Percentiles rank a stretch among this genome's conserved stretches.
phyloP scores from a whole-genome alignment of 2,329 filamentous ascomycete species.

The Bimuria novae-zelandiae region DNA sequence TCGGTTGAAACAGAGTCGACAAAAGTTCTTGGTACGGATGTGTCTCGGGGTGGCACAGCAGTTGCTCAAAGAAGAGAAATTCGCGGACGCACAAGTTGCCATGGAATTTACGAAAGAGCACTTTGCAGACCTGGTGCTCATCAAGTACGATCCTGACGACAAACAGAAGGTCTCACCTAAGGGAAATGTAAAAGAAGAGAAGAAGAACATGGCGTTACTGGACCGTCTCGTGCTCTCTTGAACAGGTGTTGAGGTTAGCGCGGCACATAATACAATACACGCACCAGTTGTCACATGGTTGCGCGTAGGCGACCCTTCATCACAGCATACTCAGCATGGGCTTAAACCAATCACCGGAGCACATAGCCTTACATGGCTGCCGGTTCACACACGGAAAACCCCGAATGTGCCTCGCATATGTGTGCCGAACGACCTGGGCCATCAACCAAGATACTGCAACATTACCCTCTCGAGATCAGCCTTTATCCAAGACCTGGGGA shows the following conservation, averaged over 20 bases:
- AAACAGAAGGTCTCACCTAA: background rate
- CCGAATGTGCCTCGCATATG: too few relatives aligned
- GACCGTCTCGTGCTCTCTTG: slow-evolving; percentile 29
- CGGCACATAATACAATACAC: background rate
- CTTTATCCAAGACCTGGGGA: too few relatives aligned
- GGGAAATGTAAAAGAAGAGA: slow-evolving; percentile 17
- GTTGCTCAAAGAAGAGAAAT: slow-evolving; percentile 33
- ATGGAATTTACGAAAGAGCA: slow-evolving; percentile 38
- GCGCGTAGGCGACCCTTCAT: too few relatives aligned
- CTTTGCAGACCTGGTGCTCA: slow-evolving; percentile 37
- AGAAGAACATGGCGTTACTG: slow-evolving; percentile 31
- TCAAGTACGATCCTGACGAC: slow-evolving; percentile 13
- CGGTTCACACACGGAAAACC: too few relatives aligned
- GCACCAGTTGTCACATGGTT: background rate
- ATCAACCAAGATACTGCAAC: too few relatives aligned
- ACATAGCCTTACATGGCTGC: too few relatives aligned
- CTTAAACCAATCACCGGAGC: too few relatives aligned
- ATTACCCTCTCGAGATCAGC: too few relatives aligned
- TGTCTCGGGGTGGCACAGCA: slow-evolving; percentile 37
- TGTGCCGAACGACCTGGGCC: too few relatives aligned
- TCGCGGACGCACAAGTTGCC: slow-evolving; percentile 32
- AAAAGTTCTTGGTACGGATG: slow-evolving; percentile 34
- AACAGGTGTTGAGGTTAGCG: background rate
- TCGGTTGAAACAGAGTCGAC: slow-evolving; percentile 14
- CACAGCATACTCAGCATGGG: too few relatives aligned